A percentile compares a stretch with the other conserved stretches of the same genome.
These are phyloP conservation scores for Perkinsus marinus DNA, from an alignment of 169 alveolate genomes.

Conservation along the genomic window DNA sequence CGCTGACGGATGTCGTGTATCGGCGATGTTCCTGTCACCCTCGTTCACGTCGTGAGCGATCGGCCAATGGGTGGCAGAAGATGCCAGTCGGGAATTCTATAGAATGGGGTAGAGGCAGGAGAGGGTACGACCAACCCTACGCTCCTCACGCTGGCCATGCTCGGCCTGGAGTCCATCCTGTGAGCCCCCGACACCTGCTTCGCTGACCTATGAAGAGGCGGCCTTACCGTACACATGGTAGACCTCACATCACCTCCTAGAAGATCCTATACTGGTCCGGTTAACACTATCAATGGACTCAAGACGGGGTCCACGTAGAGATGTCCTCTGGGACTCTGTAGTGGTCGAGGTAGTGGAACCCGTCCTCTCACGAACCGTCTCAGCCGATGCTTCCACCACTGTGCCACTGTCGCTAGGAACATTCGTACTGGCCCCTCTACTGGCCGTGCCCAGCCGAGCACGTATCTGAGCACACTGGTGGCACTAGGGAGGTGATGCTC, in stretches of 20 bases:
- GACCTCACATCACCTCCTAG: neutral
- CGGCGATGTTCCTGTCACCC: neutral
- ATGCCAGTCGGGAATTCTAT: no score
- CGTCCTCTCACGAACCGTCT: neutral
- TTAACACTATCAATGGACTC: no score
- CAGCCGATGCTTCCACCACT: neutral
- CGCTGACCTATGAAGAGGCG: neutral
- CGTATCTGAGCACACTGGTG: no score
- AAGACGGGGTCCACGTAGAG: neutral
- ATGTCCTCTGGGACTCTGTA: neutral
- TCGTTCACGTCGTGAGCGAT: no score
- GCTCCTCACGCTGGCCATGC: neutral
- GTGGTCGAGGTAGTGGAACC: neutral
- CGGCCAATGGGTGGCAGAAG: no score
- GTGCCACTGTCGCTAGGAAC: neutral
- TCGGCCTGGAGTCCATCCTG: neutral
- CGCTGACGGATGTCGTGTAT: neutral
- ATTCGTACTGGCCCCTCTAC: neutral
- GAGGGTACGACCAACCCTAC: neutral
- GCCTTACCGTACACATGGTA: neutral
- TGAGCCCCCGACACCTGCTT: neutral
- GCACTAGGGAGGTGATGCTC: neutral
- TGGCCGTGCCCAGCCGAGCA: no score
- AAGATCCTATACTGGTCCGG: no score
- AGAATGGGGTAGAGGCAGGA: neutral